These are phyloP conservation scores for Trichosanthes cucumerina DNA, from an alignment of 306 rosid species.

Conservation along the genomic window DNA sequence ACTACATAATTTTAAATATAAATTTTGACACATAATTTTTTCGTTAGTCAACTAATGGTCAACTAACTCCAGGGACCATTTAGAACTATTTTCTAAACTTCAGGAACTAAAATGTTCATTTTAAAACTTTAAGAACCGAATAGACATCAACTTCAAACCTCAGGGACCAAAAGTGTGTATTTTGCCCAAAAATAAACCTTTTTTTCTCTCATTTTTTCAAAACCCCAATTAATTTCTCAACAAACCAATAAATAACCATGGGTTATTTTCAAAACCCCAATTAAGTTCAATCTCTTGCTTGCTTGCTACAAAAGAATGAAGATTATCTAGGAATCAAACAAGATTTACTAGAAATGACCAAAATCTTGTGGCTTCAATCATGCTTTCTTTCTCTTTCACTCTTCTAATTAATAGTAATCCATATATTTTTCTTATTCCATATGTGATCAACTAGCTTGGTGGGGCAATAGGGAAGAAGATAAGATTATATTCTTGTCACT, in stretches of 20 bases:
- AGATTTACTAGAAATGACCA: background rate
- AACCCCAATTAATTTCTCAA: background rate
- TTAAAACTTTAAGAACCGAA: too few species aligned
- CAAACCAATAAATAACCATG: background rate
- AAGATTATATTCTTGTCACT: background rate
- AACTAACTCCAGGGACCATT: too few species aligned
- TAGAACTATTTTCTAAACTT: too few species aligned
- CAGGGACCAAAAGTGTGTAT: too few species aligned
- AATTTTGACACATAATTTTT: too few species aligned
- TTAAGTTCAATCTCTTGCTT: background rate
- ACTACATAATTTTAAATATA: too few species aligned
- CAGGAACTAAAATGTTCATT: too few species aligned
- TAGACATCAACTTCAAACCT: too few species aligned
- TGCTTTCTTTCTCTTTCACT: background rate
- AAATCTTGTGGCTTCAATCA: background rate
- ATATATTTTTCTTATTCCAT: background rate
- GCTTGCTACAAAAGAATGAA: background rate
- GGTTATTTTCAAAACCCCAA: background rate
- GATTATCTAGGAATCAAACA: slow-evolving; percentile 8
- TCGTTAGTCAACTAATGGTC: too few species aligned
- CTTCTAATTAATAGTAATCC: background rate
- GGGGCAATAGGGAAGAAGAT: background rate
- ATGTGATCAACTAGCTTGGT: slow-evolving; percentile 7
- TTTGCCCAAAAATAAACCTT: background rate
- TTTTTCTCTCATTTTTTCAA: background rate